phyloP scores from a whole-genome alignment of 257 asterid genomes.

The Solanum piurae region DNA sequence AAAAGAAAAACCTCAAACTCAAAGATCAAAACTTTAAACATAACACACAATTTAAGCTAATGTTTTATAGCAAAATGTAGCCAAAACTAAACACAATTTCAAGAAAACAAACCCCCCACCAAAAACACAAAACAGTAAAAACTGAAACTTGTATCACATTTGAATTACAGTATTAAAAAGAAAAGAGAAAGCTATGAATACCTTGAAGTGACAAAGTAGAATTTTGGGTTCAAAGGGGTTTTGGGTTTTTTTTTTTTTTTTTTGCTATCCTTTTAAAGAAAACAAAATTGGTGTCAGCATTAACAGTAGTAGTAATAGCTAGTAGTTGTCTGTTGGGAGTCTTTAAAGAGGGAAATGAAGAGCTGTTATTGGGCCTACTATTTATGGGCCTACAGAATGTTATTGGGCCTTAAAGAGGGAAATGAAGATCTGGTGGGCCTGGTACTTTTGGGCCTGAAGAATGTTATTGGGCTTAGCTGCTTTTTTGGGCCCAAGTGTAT shows the following conservation, averaged over 20 bases:
- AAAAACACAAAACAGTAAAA: not conserved
- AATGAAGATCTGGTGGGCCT: not conserved
- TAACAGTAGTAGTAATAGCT: not conserved
- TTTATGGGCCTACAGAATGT: not conserved
- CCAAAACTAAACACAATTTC: not conserved
- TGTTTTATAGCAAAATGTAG: not conserved
- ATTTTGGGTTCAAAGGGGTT: not conserved
- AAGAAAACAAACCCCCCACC: not conserved
- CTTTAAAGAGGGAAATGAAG: not conserved
- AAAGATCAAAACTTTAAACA: not conserved
- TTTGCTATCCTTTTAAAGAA: not conserved
- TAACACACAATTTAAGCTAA: not conserved
- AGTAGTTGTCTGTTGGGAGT: not conserved
- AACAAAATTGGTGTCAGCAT: not conserved
- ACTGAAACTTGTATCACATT: not conserved
- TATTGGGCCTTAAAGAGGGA: not conserved
- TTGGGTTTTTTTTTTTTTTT: not conserved
- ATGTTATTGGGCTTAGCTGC: not conserved
- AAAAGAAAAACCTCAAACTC: not conserved
- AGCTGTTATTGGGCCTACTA: not conserved
- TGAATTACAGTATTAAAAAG: not conserved
- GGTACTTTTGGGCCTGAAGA: not conserved
- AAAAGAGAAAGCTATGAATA: not conserved
- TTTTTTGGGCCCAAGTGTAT: not conserved
- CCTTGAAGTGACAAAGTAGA: not conserved